A percentile compares a stretch with the other conserved stretches of the same genome.
Conservation (phyloP, 192 early-diverging fungal species). For the Ambispora gerdemannii region DNA sequence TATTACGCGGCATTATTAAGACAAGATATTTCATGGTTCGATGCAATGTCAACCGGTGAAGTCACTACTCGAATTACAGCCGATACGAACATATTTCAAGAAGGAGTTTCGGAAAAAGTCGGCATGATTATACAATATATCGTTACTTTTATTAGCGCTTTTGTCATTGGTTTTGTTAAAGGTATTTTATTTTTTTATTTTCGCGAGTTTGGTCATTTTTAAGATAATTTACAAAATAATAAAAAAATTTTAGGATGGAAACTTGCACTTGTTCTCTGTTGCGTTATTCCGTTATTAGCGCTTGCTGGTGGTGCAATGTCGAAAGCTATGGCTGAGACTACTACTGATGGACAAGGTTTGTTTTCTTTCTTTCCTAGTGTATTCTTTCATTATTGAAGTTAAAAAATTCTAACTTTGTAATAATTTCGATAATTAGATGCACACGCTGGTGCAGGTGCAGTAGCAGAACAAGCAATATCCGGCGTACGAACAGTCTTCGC, state of each 20-base stretch:
- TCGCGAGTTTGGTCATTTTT: background rate
- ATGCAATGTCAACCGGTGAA: conserved; percentile 70
- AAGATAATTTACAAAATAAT: background rate
- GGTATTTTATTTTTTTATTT: background rate
- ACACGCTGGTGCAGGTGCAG: conserved; percentile 81
- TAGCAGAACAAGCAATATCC: conserved; percentile 84
- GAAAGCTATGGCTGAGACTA: background rate
- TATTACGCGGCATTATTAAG: conserved; percentile 78
- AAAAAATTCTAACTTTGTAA: too few relatives aligned
- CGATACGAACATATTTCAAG: conserved; percentile 84
- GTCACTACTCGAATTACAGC: conserved; percentile 83
- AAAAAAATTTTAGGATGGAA: conserved; percentile 65
- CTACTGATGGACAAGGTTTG: background rate
- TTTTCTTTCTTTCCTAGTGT: too few relatives aligned
- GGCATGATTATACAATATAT: conserved; percentile 63
- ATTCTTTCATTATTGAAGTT: too few relatives aligned
- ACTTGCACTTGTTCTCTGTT: conserved; percentile 76
- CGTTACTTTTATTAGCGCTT: conserved; percentile 68
- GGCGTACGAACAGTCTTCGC: conserved; percentile 87
- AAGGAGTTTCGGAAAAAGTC: conserved; percentile 84
- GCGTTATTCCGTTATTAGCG: conserved; percentile 72
- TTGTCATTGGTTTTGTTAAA: conserved; percentile 73
- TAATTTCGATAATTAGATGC: conserved; percentile 49
- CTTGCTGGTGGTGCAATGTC: conserved; percentile 18
- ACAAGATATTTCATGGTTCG: conserved; percentile 88